Conservation (phyloP, 1,139 yeast genomes). For the Debaryomyces coudertii region DNA sequence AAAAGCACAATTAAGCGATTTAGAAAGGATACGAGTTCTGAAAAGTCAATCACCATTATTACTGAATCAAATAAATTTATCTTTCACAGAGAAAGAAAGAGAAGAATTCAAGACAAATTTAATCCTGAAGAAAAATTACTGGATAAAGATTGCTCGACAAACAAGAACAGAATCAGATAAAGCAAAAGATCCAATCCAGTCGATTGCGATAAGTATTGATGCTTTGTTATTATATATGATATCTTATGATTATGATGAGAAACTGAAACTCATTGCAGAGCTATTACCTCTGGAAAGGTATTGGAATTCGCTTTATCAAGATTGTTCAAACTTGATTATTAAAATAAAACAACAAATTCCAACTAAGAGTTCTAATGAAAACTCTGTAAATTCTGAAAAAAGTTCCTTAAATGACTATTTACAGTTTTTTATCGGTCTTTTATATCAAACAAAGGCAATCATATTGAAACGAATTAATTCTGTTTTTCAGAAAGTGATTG, state of each 20-base stretch:
- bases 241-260: slow-evolving; percentile 40
- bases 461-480: slow-evolving; percentile 33
- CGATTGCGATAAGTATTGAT: slow-evolving; percentile 37
- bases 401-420: slow-evolving; percentile 26
- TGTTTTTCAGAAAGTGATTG: slow-evolving; percentile 29
- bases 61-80: slow-evolving; percentile 5
- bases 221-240: slow-evolving; percentile 34
- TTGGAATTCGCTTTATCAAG: slow-evolving; percentile 37
- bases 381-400: slow-evolving; percentile 18
- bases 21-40: slow-evolving; percentile 16
- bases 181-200: slow-evolving; percentile 25
- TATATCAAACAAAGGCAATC: slow-evolving; percentile 35
- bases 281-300: slow-evolving; percentile 37
- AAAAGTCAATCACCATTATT: slow-evolving; percentile 12
- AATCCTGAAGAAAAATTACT: slow-evolving; percentile 18
- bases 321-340: slow-evolving; percentile 28
- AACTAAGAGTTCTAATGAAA: slow-evolving; percentile 21
- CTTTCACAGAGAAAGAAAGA: neutral
- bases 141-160: slow-evolving; percentile 35
- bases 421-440: slow-evolving; percentile 33
- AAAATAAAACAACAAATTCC: neutral
- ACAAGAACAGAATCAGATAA: slow-evolving; percentile 29
- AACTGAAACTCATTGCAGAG: slow-evolving; percentile 28
- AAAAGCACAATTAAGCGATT: slow-evolving; percentile 5
- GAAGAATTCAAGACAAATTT: slow-evolving; percentile 6